phyloP scores from a whole-genome alignment of 2,329 filamentous ascomycete genomes.

The Epicoccum nigrum region DNA sequence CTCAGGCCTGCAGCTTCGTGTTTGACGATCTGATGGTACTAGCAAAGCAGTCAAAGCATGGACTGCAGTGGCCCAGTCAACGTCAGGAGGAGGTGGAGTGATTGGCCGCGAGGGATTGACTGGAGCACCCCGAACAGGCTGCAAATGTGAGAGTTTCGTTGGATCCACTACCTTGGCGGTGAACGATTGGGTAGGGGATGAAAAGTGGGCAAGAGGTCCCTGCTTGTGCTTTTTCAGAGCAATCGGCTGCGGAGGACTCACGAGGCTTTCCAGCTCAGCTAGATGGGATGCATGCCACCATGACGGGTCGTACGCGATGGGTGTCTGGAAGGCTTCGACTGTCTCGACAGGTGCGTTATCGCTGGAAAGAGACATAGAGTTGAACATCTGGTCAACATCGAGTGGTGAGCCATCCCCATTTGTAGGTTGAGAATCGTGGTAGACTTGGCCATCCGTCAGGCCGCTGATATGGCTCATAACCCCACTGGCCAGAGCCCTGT shows the following conservation, averaged over 20 bases:
- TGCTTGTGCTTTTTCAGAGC: conserved; percentile 66
- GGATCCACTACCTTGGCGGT: conserved; percentile 77
- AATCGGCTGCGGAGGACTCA: conserved; percentile 40
- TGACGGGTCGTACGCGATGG: conserved; percentile 45
- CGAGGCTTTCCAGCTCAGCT: conserved; percentile 42
- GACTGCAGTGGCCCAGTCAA: conserved; percentile 84
- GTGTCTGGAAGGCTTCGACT: conserved; percentile 25
- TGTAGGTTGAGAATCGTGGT: conserved; percentile 35
- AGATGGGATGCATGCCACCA: conserved; percentile 54
- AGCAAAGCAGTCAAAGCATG: conserved; percentile 82
- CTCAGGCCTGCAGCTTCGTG: conserved; percentile 75
- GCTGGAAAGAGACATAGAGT: conserved; percentile 46
- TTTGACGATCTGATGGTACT: conserved; percentile 76
- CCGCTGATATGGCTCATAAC: conserved; percentile 90
- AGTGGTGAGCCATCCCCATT: conserved; percentile 60
- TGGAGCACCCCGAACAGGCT: conserved; percentile 54
- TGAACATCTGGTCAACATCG: conserved; percentile 64
- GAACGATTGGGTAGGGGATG: conserved; percentile 86
- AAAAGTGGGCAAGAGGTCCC: conserved; percentile 73
- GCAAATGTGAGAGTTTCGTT: conserved; percentile 65
- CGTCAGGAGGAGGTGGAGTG: conserved; percentile 76
- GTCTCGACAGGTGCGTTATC: conserved; percentile 26
- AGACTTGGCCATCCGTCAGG: conserved; percentile 64
- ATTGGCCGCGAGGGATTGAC: conserved; percentile 52
- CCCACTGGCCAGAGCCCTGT: conserved; percentile 85